Conservation (phyloP, 176 grass and related monocot species). For the Oryza officinalis region DNA sequence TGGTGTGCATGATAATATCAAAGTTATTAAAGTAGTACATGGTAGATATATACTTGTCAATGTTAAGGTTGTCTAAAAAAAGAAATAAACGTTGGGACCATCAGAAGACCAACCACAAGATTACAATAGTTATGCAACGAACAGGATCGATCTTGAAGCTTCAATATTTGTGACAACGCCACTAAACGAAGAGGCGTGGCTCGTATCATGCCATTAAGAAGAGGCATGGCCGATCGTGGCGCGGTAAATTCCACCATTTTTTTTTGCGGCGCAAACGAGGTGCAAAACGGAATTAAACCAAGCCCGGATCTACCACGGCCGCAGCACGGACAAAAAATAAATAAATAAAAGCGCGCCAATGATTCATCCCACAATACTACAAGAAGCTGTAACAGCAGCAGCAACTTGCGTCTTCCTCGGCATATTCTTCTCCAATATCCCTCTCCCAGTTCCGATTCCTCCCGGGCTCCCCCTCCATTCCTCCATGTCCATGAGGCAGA, state of each 20-base stretch:
- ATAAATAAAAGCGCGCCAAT: background rate
- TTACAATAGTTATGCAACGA: too few relatives aligned
- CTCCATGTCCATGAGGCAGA: background rate
- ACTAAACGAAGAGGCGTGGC: too few relatives aligned
- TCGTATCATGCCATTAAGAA: too few relatives aligned
- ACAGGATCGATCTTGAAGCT: too few relatives aligned
- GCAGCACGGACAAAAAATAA: background rate
- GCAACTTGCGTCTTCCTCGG: background rate
- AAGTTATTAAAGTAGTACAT: too few relatives aligned
- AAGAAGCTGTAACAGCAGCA: background rate
- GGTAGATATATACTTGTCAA: too few relatives aligned
- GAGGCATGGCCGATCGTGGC: background rate
- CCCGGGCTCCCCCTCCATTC: constrained; percentile 26
- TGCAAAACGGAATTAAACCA: background rate
- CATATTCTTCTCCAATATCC: constrained; percentile 38
- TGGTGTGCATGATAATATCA: too few relatives aligned
- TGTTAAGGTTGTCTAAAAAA: too few relatives aligned
- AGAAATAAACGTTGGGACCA: too few relatives aligned
- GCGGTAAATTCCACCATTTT: background rate
- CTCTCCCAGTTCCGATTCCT: constrained; percentile 12
- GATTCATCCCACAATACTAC: background rate
- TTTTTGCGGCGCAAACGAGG: background rate
- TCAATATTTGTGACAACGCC: too few relatives aligned
- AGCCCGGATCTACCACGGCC: background rate
- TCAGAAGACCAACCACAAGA: too few relatives aligned